Base-by-base conservation (phyloP, 2,329 filamentous ascomycete species). In the Geosmithia morbida region DNA sequence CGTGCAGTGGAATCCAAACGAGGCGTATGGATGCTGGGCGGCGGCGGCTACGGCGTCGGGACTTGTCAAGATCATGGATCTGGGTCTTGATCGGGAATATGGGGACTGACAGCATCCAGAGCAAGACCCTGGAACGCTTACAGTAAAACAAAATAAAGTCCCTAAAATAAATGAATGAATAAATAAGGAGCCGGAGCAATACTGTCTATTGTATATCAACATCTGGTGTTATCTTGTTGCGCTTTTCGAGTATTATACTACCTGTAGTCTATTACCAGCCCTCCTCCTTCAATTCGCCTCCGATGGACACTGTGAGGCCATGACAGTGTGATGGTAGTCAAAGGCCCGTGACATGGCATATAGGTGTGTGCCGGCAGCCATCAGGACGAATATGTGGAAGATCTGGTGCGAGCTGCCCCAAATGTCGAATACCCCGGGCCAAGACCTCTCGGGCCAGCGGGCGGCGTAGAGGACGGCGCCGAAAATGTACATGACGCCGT, bases 371-470 rank as follows among this genome's bases (percentile, higher is more conserved):
- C 77, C 74, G 0, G 87, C 90, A 0, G 92, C 92, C 51, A 88
- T 63, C 16, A 97, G 70, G 26, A 98, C 89, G 52, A 92, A 74
- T 40, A 94, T 69, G 67, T 98, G 92, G 63, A 98, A 98, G 53
- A 98, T 84, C 66, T 98, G 92, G 64, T 98, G 92, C 18, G 87
- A 95, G 60, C 82, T 88, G 39, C 92, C 90, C 77, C 85, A 85
- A 46, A 96, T 85, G 64, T 98, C 92, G 58, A 90, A 96, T 7
- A 63, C 70, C 1, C 87, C 86, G 0, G 90, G 92, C 43, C 69
- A 75, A 57, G 74, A 78, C 50, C 87, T 74, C 67, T 98, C 92
- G 0, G 92, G 92, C 64, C 90, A 81, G 39, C 92, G 81, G 47
- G 77, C 82, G 7, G 88, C 92, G 62, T 98, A 97, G 45, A 97